These are phyloP conservation scores for Colletotrichum siamense DNA, from an alignment of 2,329 filamentous ascomycete species.

Conservation along the genomic window DNA sequence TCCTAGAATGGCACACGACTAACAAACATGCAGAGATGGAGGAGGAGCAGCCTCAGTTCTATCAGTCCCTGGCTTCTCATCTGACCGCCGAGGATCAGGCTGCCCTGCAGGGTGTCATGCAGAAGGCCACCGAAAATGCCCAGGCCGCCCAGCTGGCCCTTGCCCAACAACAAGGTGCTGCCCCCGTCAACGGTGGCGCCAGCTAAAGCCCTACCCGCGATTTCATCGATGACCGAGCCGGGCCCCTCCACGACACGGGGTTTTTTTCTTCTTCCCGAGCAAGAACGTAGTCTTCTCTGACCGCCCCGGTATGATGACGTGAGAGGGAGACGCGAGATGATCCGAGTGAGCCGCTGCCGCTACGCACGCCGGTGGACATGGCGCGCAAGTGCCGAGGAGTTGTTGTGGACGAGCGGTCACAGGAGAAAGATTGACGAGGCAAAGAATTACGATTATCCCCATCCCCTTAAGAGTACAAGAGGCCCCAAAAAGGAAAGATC, in stretches of 20 bases:
- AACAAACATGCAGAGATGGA: slow-evolving; percentile 70
- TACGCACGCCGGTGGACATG: slow-evolving; percentile 3
- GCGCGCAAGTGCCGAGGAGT: slow-evolving; percentile 8
- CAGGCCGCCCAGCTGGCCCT: slow-evolving; percentile 33
- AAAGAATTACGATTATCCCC: slow-evolving; percentile 22
- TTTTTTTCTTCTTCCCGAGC: neutral
- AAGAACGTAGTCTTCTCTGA: neutral
- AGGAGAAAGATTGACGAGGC: slow-evolving; percentile 21
- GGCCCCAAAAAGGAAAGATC: slow-evolving; percentile 18
- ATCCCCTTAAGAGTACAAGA: slow-evolving; percentile 18
- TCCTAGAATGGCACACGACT: slow-evolving; percentile 3
- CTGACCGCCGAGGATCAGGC: slow-evolving; percentile 82
- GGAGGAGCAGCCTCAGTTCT: slow-evolving; percentile 89
- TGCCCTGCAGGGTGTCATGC: slow-evolving; percentile 80
- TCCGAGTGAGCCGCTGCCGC: slow-evolving; percentile 18
- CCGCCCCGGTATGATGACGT: neutral
- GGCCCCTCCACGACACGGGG: slow-evolving; percentile 13
- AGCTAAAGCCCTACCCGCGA: slow-evolving; percentile 22
- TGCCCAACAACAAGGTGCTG: slow-evolving; percentile 28
- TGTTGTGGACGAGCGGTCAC: slow-evolving; percentile 16
- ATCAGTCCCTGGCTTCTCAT: slow-evolving; percentile 78
- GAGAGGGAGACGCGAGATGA: slow-evolving; percentile 23
- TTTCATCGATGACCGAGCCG: slow-evolving; percentile 23
- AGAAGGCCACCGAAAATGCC: slow-evolving; percentile 56
- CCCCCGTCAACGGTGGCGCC: slow-evolving; percentile 23